Evolutionary conservation across 1,139 yeast genomes (phyloP), one percentile per base, ranked within the genome.

Genomic region (Pichia sp.): DNA sequence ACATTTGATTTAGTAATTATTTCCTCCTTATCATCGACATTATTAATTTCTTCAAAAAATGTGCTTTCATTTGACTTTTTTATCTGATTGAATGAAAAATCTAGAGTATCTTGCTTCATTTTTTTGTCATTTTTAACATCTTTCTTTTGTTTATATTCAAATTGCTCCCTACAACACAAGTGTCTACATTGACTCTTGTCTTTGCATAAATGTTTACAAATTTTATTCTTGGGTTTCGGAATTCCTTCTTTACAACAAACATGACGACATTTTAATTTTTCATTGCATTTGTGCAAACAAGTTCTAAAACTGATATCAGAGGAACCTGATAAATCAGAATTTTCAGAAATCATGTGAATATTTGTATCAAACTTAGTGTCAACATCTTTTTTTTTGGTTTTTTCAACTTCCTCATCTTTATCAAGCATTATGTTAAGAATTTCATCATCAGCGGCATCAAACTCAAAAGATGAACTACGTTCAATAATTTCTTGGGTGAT

Each of bases 201-300:
- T 49, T 69, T 73, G 51, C 78, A 73, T 1, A 58, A 39, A 53
- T 74, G 78, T 41, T 66, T 62, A 46, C 77, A 74, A 0, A 65
- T 66, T 10, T 44, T 45, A 1, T 26, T 11, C 8, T 40, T 40
- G 4, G 40, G 39, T 34, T 41, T 41, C 1, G 60, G 60, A 37
- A 72, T 59, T 1, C 77, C 77, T 41, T 70, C 73, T 39, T 69
- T 66, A 49, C 78, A 74, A 46, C 78, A 73, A 6, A 69, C 44
- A 55, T 73, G 77, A 8, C 76, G 66, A 51, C 77, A 73, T 45
- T 40, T 59, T 1, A 53, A 38, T 52, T 66, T 68, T 46, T 68
- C 63, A 47, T 66, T 71, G 52, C 78, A 74, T 2, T 58, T 46
- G 52, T 74, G 78, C 39, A 66, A 60, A 48, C 78, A 74, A 42